Evolutionary conservation across 805 yeast genomes (phyloP).

Genomic region (Kuraishia hungarica): DNA sequence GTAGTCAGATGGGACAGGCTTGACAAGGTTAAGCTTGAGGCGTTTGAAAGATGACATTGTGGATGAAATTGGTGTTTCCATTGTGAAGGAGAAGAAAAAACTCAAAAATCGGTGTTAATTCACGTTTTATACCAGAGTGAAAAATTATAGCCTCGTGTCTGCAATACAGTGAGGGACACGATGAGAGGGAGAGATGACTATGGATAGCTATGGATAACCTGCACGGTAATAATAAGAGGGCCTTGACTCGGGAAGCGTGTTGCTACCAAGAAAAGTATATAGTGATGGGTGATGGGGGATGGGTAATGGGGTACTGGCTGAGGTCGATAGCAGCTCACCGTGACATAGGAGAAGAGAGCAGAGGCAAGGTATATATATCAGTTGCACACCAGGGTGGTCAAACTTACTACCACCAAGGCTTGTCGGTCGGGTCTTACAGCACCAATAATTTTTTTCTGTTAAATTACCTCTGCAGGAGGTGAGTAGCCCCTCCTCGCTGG

Average conservation of each 20-base stretch:
- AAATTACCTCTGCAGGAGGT: not conserved
- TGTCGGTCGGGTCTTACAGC: not conserved
- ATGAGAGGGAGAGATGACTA: not conserved
- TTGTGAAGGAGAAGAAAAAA: not conserved
- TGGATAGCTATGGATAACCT: not conserved
- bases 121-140: not conserved
- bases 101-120: not conserved
- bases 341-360: no score
- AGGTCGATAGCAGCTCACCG: not conserved
- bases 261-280: not conserved
- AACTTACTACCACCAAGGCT: not conserved
- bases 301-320: not conserved
- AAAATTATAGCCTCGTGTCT: not conserved
- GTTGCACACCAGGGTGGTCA: no score
- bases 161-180: not conserved
- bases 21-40: slow-evolving; percentile 31
- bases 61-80: not conserved
- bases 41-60: slow-evolving; percentile 28
- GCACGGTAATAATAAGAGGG: not conserved
- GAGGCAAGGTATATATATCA: no score
- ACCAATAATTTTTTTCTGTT: not conserved
- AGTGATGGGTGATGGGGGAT: not conserved
- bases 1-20: slow-evolving; percentile 76
- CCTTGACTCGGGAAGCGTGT: not conserved
- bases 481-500: not conserved